phyloP scores from a whole-genome alignment of 2,329 filamentous ascomycete species.

The Fusarium citri region DNA sequence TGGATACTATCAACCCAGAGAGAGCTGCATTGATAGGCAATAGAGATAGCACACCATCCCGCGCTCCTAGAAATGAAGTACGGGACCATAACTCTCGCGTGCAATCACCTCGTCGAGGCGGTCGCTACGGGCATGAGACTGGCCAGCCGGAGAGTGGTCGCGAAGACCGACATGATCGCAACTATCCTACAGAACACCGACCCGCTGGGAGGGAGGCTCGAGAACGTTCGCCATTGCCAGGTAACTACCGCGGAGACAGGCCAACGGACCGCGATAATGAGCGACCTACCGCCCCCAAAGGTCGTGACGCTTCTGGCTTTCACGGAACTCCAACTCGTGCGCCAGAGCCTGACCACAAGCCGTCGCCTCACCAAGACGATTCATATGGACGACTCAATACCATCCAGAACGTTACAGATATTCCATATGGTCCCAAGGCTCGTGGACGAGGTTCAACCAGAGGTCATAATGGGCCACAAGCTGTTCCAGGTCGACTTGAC shows the following conservation, averaged over 20 bases:
- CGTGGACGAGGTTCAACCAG: conserved; percentile 60
- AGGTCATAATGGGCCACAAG: conserved; percentile 51
- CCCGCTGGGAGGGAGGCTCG: conserved; percentile 48
- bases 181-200: conserved; percentile 52
- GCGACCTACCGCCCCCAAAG: conserved; percentile 51
- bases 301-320: conserved; percentile 56
- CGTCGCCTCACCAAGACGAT: conserved; percentile 66
- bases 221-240: conserved; percentile 49
- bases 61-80: conserved; percentile 57
- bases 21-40: conserved; percentile 60
- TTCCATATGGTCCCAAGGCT: conserved; percentile 68
- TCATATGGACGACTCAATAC: conserved; percentile 72
- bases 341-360: conserved; percentile 62
- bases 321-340: conserved; percentile 52
- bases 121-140: conserved; percentile 50
- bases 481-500: conserved; percentile 56
- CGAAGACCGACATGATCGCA: conserved; percentile 62
- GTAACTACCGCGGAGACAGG: conserved; percentile 50
- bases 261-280: conserved; percentile 56
- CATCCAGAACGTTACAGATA: conserved; percentile 58
- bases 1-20: conserved; percentile 61
- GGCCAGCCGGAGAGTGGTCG: conserved; percentile 52
- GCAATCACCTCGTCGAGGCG: conserved; percentile 62
- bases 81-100: conserved; percentile 56
- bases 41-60: conserved; percentile 50